Conservation (phyloP, 371 early-diverging fungal genomes). For the Syncephalastrum racemosum region DNA sequence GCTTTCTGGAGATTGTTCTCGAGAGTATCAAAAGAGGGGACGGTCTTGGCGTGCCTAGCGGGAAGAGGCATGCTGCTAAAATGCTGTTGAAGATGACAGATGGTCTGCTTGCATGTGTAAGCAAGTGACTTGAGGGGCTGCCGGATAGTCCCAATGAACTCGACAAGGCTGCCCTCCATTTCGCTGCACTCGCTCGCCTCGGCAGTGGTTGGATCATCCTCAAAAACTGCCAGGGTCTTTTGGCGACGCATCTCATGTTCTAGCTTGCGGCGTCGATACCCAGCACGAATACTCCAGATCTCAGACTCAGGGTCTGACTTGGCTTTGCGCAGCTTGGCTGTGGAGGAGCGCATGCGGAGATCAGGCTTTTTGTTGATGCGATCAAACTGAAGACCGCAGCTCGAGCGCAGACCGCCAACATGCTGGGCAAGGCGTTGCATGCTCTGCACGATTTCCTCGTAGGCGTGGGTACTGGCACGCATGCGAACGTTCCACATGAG, state of each 20-base stretch:
- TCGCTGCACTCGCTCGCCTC: slow-evolving; percentile 2
- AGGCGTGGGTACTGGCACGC: slow-evolving; percentile 36
- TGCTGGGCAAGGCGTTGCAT: slow-evolving; percentile 69
- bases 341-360: slow-evolving; percentile 1
- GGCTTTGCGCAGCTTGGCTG: not conserved
- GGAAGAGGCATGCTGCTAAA: slow-evolving; percentile 13
- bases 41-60: slow-evolving; percentile 4
- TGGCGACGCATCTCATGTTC: slow-evolving; percentile 46
- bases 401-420: slow-evolving; percentile 65
- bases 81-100: slow-evolving; percentile 48
- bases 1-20: slow-evolving; percentile 42
- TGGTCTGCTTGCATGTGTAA: slow-evolving; percentile 62
- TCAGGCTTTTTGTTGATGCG: slow-evolving; percentile 34
- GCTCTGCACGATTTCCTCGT: slow-evolving; percentile 45
- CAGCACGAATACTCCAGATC: slow-evolving; percentile 44
- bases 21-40: slow-evolving; percentile 24
- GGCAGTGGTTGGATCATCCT: slow-evolving; percentile 8
- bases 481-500: slow-evolving; percentile 52
- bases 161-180: slow-evolving; percentile 28
- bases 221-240: slow-evolving; percentile 16
- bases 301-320: slow-evolving; percentile 2
- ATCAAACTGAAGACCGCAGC: slow-evolving; percentile 68
- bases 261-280: slow-evolving; percentile 40
- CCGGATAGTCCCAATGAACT: slow-evolving; percentile 58
- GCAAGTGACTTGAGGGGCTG: slow-evolving; percentile 64